phyloP scores from a whole-genome alignment of 164 flowering plant genomes.

The Kalanchoe fedtschenkoi region DNA sequence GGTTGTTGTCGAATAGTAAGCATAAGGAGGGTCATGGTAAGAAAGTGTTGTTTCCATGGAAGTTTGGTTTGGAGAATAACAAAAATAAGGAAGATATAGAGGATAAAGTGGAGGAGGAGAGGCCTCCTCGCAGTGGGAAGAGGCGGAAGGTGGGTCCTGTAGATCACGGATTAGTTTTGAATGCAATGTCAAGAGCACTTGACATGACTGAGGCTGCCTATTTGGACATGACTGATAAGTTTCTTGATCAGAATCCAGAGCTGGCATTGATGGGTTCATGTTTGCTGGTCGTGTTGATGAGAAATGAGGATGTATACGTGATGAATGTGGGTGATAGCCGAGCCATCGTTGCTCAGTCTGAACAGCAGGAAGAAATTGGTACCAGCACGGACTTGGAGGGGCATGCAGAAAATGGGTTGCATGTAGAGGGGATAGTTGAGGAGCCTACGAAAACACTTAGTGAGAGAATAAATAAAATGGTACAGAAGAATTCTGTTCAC shows the following conservation, averaged over 20 bases:
- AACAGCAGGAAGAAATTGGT: constrained; percentile 27
- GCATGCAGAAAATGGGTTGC: constrained; percentile 18
- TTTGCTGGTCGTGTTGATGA: constrained; percentile 83
- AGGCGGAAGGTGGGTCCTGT: constrained; percentile 64
- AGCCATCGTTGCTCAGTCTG: constrained; percentile 82
- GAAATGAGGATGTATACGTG: constrained; percentile 96
- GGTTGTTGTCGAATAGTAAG: constrained; percentile 28
- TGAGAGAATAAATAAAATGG: constrained; percentile 21
- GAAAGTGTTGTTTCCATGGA: constrained; percentile 58
- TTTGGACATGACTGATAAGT: constrained; percentile 83
- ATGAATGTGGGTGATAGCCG: constrained; percentile 99
- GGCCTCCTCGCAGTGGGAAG: constrained; percentile 22
- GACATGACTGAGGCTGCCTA: constrained; percentile 71
- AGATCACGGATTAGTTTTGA: constrained; percentile 71
- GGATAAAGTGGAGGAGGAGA: constrained; percentile 38
- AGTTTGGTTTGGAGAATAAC: constrained; percentile 42
- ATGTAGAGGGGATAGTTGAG: constrained; percentile 54
- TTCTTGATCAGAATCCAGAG: constrained; percentile 80
- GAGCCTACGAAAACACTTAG: constrained; percentile 26
- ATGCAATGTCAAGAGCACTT: constrained; percentile 74
- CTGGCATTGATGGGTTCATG: constrained; percentile 97
- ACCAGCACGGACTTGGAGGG: constrained; percentile 16
- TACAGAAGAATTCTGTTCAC: constrained; percentile 25
- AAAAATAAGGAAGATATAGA: constrained; percentile 50
- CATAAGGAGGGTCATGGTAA: constrained; percentile 47